Conservation (phyloP, 192 early-diverging fungal species). For the Chytriomyces sp. region DNA sequence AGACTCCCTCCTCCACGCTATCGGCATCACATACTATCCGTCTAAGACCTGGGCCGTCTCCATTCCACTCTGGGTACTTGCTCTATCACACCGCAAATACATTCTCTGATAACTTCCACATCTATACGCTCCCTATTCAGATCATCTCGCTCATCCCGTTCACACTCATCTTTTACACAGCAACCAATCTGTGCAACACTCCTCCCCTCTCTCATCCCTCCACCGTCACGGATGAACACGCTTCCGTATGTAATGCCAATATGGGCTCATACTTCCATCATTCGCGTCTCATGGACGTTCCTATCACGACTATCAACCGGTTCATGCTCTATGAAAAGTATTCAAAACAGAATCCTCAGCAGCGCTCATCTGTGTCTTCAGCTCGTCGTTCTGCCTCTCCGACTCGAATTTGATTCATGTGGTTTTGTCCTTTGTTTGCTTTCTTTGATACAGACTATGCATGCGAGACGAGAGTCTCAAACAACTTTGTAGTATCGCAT, state of each 20-base stretch:
- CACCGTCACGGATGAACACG: neutral
- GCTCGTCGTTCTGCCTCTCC: too few species aligned
- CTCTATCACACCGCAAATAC: too few species aligned
- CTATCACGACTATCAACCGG: neutral
- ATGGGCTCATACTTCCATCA: too few species aligned
- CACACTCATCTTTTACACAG: neutral
- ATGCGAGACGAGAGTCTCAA: too few species aligned
- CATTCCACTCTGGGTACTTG: neutral
- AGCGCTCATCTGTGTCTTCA: too few species aligned
- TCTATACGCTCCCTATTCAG: too few species aligned
- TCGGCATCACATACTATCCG: neutral
- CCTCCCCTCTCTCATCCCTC: neutral
- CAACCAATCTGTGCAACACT: neutral
- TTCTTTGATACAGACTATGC: too few species aligned
- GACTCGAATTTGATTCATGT: too few species aligned
- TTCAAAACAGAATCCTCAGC: too few species aligned
- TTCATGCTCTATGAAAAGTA: neutral
- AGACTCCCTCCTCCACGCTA: neutral
- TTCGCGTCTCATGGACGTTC: neutral
- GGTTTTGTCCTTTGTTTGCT: too few species aligned
- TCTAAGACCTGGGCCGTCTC: neutral
- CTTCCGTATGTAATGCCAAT: neutral
- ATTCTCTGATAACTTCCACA: too few species aligned
- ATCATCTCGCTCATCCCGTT: neutral
- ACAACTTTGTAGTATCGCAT: too few species aligned